Percentiles rank a stretch among this genome's conserved stretches.
Conservation (phyloP, 192 early-diverging fungal genomes). For the Podila epicladia region DNA sequence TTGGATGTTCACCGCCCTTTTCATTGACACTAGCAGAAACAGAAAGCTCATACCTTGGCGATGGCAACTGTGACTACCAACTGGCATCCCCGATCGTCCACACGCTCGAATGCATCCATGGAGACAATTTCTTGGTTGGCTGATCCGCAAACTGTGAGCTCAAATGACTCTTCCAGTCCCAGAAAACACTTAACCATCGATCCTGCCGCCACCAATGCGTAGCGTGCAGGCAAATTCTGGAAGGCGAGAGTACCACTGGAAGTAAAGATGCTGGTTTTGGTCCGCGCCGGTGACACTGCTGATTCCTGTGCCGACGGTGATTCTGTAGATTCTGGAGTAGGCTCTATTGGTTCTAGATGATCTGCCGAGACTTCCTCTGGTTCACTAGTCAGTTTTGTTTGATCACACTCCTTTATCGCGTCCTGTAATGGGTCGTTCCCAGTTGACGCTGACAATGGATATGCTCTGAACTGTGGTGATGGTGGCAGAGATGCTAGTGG, state of each 20-base stretch:
- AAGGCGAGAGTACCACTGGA: constrained; percentile 5
- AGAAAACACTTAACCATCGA: constrained; percentile 21
- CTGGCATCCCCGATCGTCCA: constrained; percentile 40
- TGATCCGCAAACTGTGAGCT: constrained; percentile 18
- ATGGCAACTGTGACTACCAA: constrained; percentile 25
- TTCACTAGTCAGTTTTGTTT: background rate
- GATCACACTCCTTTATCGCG: background rate
- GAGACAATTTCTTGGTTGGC: constrained; percentile 38
- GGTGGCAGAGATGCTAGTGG: background rate
- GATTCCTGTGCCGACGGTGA: no score
- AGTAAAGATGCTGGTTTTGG: constrained; percentile 29
- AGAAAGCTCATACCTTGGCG: constrained; percentile 17
- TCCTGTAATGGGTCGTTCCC: background rate
- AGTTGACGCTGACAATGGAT: background rate
- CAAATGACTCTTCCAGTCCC: constrained; percentile 33
- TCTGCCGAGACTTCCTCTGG: background rate
- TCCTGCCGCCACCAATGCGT: constrained; percentile 40
- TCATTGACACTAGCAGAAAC: background rate
- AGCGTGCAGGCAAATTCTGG: constrained; percentile 25
- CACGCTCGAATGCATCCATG: constrained; percentile 44
- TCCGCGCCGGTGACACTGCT: no score
- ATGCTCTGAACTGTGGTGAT: background rate
- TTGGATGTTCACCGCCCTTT: background rate
- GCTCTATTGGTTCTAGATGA: background rate
- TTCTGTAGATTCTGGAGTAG: background rate